Evolutionary conservation across 768 basidiomycete species (phyloP).

Genomic region (Termitomyces sp.): DNA sequence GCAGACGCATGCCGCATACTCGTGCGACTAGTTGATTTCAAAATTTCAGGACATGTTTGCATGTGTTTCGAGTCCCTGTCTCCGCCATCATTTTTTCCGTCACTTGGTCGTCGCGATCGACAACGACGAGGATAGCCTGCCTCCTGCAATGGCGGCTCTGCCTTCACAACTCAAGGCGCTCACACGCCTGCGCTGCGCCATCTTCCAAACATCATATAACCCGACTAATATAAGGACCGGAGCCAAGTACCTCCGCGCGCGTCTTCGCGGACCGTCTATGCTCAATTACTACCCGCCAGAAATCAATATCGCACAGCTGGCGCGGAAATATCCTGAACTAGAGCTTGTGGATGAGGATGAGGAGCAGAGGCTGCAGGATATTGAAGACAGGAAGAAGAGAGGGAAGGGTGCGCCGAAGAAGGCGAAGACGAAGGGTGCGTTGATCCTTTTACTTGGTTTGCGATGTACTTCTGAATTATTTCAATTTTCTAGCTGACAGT

Average conservation of each 20-base stretch:
- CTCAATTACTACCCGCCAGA: conserved; percentile 70
- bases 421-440: conserved; percentile 61
- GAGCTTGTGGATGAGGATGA: conserved; percentile 63
- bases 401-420: conserved; percentile 85
- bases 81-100: not conserved
- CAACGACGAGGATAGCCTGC: not conserved
- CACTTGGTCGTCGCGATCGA: not conserved
- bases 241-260: conserved; percentile 82
- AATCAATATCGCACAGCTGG: conserved; percentile 49
- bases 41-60: conserved; percentile 10
- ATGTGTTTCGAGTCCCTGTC: conserved; percentile 1
- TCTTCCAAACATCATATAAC: conserved; percentile 90
- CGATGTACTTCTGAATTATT: not conserved
- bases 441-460: not conserved
- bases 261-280: conserved; percentile 84
- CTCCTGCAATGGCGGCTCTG: conserved; percentile 28
- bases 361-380: conserved; percentile 60
- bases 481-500: conserved; percentile 36
- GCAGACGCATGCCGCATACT: conserved; percentile 10
- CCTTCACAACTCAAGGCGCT: conserved; percentile 56
- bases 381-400: conserved; percentile 61
- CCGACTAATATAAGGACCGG: conserved; percentile 78
- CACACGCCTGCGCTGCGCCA: conserved; percentile 54
- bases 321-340: conserved; percentile 46
- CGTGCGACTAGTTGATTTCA: not conserved